A percentile compares a stretch with the other conserved stretches of the same genome.
Evolutionary conservation across 305 asterid genomes (phyloP).

Genomic region (Stenogyne calaminthoides): DNA sequence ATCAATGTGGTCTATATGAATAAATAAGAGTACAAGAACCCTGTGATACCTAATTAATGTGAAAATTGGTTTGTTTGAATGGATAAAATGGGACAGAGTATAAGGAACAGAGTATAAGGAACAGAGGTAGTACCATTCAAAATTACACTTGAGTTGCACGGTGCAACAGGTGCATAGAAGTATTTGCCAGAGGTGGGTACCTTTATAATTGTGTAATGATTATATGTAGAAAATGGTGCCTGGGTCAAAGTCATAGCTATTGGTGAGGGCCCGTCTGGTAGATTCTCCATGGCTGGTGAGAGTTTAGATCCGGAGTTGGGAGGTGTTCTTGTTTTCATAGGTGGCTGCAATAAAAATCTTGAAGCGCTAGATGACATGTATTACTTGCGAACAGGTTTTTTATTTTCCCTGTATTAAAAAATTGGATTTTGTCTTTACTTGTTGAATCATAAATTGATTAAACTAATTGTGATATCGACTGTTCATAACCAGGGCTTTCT

Average conservation of each 20-base stretch:
- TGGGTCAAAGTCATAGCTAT: slow-evolving; percentile 70
- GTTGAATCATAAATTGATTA: slow-evolving; percentile 9
- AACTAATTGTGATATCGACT: slow-evolving; percentile 9
- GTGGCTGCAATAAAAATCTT: slow-evolving; percentile 94
- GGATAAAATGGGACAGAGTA: too few species aligned
- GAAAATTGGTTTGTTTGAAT: too few species aligned
- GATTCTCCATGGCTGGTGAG: slow-evolving; percentile 97
- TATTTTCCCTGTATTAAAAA: slow-evolving; percentile 4
- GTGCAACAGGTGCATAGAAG: too few species aligned
- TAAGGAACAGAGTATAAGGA: too few species aligned
- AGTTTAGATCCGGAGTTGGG: slow-evolving; percentile 80
- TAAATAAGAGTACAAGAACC: too few species aligned
- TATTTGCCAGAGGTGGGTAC: not conserved
- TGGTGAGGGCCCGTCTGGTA: slow-evolving; percentile 86
- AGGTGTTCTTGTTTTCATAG: slow-evolving; percentile 80
- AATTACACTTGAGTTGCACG: too few species aligned
- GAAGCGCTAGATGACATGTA: slow-evolving; percentile 92
- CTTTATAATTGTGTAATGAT: not conserved
- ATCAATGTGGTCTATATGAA: too few species aligned
- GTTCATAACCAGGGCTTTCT: slow-evolving; percentile 60
- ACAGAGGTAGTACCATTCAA: too few species aligned
- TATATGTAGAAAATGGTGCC: slow-evolving; percentile 60
- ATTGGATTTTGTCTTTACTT: slow-evolving; percentile 26
- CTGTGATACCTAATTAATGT: too few species aligned
- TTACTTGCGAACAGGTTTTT: slow-evolving; percentile 87